Evolutionary conservation across 805 yeast species (phyloP).

Genomic region (Monosporozyma aerobia): DNA sequence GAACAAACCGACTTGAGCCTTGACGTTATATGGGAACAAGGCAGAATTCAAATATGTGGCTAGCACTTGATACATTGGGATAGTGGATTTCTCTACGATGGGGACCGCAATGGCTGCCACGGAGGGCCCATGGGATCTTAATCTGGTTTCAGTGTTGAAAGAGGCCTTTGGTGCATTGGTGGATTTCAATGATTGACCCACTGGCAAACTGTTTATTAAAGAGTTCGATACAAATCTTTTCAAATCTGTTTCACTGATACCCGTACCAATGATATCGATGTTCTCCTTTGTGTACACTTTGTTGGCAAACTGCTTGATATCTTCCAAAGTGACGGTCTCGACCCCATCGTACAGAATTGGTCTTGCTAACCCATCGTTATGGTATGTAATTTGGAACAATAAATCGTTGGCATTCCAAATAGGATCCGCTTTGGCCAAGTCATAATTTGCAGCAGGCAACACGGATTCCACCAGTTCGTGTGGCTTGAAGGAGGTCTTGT

Average conservation of each 20-base stretch:
- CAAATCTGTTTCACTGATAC: conserved; percentile 67
- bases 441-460: conserved; percentile 65
- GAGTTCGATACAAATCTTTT: conserved; percentile 57
- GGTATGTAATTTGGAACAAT: conserved; percentile 68
- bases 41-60: conserved; percentile 56
- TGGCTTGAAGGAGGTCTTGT: conserved; percentile 65
- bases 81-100: conserved; percentile 47
- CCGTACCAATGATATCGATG: conserved; percentile 62
- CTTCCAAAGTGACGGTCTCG: conserved; percentile 48
- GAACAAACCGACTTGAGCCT: conserved; percentile 53
- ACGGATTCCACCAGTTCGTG: conserved; percentile 81
- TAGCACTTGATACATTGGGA: conserved; percentile 61
- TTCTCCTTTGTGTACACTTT: conserved; percentile 61
- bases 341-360: conserved; percentile 68
- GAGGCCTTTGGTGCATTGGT: conserved; percentile 36
- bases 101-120: conserved; percentile 80
- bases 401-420: conserved; percentile 61
- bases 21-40: conserved; percentile 40
- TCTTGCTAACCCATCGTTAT: conserved; percentile 75
- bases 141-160: conserved; percentile 60
- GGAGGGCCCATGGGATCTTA: conserved; percentile 54
- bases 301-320: conserved; percentile 56
- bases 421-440: conserved; percentile 48
- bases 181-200: conserved; percentile 43
- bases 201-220: conserved; percentile 48